A percentile compares a stretch with the other conserved stretches of the same genome.
These are phyloP conservation scores for Aspergillus leporis DNA, from an alignment of 495 filamentous ascomycete genomes.

Conservation along the genomic window DNA sequence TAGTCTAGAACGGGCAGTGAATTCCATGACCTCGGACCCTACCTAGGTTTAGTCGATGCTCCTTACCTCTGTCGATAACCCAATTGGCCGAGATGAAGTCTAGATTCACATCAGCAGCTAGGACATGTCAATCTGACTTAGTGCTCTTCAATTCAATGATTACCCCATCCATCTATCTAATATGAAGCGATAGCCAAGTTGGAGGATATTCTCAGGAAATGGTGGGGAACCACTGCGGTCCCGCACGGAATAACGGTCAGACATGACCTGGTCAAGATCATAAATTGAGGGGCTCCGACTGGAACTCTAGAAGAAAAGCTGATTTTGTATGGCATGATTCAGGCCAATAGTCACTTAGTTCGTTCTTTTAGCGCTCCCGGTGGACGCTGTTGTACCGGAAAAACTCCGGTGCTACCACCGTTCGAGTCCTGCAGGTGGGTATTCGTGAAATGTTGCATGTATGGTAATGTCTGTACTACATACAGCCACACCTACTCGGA, in stretches of 20 bases:
- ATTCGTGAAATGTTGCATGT: background rate
- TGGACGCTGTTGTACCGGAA: background rate
- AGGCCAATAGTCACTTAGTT: background rate
- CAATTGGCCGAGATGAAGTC: no score
- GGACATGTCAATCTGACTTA: no score
- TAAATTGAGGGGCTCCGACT: background rate
- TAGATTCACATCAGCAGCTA: no score
- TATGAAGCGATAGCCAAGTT: background rate
- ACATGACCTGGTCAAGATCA: conserved; percentile 1
- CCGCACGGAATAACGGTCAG: background rate
- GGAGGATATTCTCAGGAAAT: background rate
- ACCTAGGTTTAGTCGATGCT: no score
- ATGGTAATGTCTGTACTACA: background rate
- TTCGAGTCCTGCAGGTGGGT: background rate
- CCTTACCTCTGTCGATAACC: no score
- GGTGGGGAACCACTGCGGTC: background rate
- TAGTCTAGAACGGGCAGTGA: background rate
- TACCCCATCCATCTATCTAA: background rate
- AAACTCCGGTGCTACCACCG: background rate
- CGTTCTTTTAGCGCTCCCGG: background rate
- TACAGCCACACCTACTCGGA: background rate
- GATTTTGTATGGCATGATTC: background rate
- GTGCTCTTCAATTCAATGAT: no score
- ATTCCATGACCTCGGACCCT: background rate
- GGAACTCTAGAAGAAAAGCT: background rate